A percentile compares a stretch with the other conserved stretches of the same genome.
These are phyloP conservation scores for Cryptococcus maquisensis DNA, from an alignment of 1,284 basidiomycete species.

Conservation along the genomic window DNA sequence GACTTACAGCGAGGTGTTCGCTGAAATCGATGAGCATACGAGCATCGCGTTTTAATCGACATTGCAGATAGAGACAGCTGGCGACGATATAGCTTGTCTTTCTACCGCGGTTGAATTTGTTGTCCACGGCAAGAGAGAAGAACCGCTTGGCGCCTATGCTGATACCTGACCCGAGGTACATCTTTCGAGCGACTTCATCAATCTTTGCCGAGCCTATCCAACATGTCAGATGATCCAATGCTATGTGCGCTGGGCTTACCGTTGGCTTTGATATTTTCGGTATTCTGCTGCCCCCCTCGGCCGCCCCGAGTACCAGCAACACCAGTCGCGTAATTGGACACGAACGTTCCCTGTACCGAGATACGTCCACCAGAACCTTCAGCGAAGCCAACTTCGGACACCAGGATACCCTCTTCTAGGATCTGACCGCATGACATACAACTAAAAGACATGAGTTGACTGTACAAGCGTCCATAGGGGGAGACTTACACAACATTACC, in stretches of 20 bases:
- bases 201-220: slow-evolving; percentile 71
- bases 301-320: slow-evolving; percentile 28
- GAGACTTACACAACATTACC: slow-evolving; percentile 36
- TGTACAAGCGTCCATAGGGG: background rate
- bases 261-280: slow-evolving; percentile 35
- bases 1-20: slow-evolving; percentile 73
- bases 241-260: slow-evolving; percentile 18
- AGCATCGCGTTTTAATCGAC: slow-evolving; percentile 75
- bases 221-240: background rate
- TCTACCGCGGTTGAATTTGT: slow-evolving; percentile 89
- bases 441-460: slow-evolving; percentile 16
- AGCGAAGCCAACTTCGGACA: slow-evolving; percentile 88
- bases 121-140: slow-evolving; percentile 90
- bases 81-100: slow-evolving; percentile 90
- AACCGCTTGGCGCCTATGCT: slow-evolving; percentile 77
- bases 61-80: slow-evolving; percentile 92
- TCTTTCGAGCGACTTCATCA: slow-evolving; percentile 68
- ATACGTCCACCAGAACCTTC: slow-evolving; percentile 89
- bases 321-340: slow-evolving; percentile 74
- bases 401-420: slow-evolving; percentile 89
- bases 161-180: slow-evolving; percentile 75
- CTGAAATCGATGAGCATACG: slow-evolving; percentile 99
- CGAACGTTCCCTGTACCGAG: slow-evolving; percentile 90
- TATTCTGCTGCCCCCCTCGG: slow-evolving; percentile 22
- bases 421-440: slow-evolving; percentile 82